Conservation (phyloP, 805 yeast genomes). For the Saccharomycopsis fermentans region DNA sequence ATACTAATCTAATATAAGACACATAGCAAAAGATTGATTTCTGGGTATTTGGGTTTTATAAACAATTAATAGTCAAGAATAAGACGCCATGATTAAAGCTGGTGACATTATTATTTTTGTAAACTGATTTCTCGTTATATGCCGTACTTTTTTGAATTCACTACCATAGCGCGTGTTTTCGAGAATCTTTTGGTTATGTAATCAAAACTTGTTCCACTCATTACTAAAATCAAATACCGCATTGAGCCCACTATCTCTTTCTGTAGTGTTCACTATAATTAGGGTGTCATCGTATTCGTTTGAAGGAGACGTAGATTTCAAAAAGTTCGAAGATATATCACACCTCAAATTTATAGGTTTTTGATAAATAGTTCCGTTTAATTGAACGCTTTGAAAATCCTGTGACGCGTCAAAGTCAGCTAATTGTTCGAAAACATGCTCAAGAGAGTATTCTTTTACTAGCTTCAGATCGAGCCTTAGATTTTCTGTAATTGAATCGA, state of each 20-base stretch:
- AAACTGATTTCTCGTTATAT: too few species aligned
- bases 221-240: neutral
- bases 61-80: too few species aligned
- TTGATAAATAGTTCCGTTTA: neutral
- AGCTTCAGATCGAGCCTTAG: neutral
- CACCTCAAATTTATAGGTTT: neutral
- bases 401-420: neutral
- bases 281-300: neutral
- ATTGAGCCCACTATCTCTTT: neutral
- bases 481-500: neutral
- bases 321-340: neutral
- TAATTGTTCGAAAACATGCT: neutral
- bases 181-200: neutral
- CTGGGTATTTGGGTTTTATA: too few species aligned
- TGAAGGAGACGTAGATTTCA: neutral
- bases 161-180: too few species aligned
- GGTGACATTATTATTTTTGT: too few species aligned
- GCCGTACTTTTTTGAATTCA: too few species aligned
- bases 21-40: too few species aligned
- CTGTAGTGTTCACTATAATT: neutral
- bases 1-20: too few species aligned
- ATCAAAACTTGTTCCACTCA: neutral
- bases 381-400: neutral
- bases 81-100: too few species aligned
- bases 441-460: neutral